phyloP scores from a whole-genome alignment of 2,329 filamentous ascomycete genomes.

The Aspergillus floridensis region DNA sequence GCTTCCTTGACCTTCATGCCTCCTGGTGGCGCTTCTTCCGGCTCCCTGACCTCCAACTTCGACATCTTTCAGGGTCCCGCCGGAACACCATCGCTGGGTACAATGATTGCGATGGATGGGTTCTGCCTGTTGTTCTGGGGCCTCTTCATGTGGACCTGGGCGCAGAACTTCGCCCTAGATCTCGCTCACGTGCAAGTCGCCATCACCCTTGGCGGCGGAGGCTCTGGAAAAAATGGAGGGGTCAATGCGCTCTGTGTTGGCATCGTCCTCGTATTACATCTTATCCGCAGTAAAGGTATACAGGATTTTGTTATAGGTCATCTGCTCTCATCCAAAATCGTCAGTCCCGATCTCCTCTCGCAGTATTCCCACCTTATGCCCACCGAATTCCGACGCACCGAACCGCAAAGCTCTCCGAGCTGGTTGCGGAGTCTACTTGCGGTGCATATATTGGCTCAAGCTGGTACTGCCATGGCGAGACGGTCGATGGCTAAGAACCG shows the following conservation, averaged over 20 bases:
- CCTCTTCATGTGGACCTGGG: conserved; percentile 78
- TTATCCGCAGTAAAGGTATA: conserved; percentile 46
- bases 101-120: conserved; percentile 78
- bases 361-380: conserved; percentile 46
- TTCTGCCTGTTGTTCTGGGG: conserved; percentile 78
- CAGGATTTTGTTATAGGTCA: conserved; percentile 51
- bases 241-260: conserved; percentile 47
- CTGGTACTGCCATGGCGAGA: conserved; percentile 47
- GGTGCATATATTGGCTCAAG: conserved; percentile 50
- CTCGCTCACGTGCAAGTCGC: conserved; percentile 91
- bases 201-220: conserved; percentile 81
- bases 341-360: conserved; percentile 43
- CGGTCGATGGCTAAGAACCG: conserved; percentile 47
- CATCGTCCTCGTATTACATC: conserved; percentile 46
- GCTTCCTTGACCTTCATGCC: conserved; percentile 90
- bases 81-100: conserved; percentile 80
- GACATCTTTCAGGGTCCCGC: conserved; percentile 88
- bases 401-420: conserved; percentile 43
- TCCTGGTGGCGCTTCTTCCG: conserved; percentile 72
- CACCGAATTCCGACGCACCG: conserved; percentile 42
- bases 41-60: conserved; percentile 72
- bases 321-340: conserved; percentile 44
- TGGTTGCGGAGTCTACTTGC: conserved; percentile 49
- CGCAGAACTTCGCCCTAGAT: conserved; percentile 85
- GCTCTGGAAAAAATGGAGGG: conserved; percentile 47